Evolutionary conservation across 139 green algal species (phyloP).

Genomic region (Ettlia oleoabundans): DNA sequence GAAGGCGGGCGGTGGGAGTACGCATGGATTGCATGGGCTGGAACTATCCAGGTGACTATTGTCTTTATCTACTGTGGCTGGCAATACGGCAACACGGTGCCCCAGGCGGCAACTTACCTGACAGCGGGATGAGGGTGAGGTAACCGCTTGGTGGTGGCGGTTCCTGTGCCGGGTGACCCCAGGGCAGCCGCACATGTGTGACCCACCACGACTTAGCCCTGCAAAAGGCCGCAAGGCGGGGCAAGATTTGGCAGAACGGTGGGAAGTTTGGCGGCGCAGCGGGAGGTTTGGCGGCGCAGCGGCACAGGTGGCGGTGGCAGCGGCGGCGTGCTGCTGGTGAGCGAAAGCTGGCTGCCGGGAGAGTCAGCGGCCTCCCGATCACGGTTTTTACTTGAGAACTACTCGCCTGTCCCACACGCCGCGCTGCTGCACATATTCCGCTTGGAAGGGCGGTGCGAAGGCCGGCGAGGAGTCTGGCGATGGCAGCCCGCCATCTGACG

Average conservation of each 20-base stretch:
- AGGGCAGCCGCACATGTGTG: background rate
- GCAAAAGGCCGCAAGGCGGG: background rate
- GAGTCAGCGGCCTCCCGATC: background rate
- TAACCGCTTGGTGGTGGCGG: slow-evolving; percentile 53
- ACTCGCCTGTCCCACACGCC: slow-evolving; percentile 7
- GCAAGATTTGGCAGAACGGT: background rate
- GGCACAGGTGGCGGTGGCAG: background rate
- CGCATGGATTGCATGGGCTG: too few relatives aligned
- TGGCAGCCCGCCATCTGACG: slow-evolving; percentile 1
- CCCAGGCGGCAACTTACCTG: slow-evolving; percentile 35
- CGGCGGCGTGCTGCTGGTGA: background rate
- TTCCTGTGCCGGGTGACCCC: slow-evolving; percentile 5
- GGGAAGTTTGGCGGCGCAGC: background rate
- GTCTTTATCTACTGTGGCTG: too few relatives aligned
- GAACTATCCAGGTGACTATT: too few relatives aligned
- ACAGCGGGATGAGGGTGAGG: slow-evolving; percentile 75
- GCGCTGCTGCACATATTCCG: slow-evolving; percentile 7
- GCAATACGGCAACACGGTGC: too few relatives aligned
- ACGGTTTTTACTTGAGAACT: background rate
- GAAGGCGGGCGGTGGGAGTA: too few relatives aligned
- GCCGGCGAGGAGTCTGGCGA: slow-evolving; percentile 1
- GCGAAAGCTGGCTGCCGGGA: background rate
- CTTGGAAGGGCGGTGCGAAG: slow-evolving; percentile 9
- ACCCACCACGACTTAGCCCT: background rate
- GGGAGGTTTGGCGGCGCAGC: background rate